Evolutionary conservation across 2,329 filamentous ascomycete genomes (phyloP), one percentile per base, ranked within the genome.

Genomic region (Sphaerulina populicola): DNA sequence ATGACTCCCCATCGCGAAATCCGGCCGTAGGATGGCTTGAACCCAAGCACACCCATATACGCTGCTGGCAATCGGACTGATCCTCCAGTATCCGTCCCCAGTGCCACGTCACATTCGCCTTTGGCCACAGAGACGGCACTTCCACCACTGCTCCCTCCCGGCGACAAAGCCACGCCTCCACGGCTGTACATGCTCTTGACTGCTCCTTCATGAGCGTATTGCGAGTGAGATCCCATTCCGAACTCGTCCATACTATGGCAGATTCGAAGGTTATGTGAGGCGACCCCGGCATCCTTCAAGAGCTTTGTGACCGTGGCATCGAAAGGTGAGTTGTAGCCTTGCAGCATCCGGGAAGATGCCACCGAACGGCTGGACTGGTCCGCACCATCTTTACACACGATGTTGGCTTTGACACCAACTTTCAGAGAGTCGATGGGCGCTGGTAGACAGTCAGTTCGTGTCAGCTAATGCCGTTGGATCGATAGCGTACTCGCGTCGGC

Each of bases 21-120:
- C 71, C 91, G 78, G 12, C 90, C 90, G 65, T 96, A 96, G 27
- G 86, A 93, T 1, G 90, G 90, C 69, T 96, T 95, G 70, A 90
- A 94, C 0, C 90, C 90, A 12, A 91, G 77, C 0, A 83, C 77
- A 3, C 86, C 86, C 7, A 85, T 89, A 66, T 94, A 96, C 1
- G 90, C 87, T 11, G 90, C 90, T 0, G 90, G 90, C 44, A 96
- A 76, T 52, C 90, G 78, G 44, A 96, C 85, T 1, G 87, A 94
- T 11, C 90, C 90, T 57, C 90, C 90, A 0, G 90, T 98, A 66
- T 98, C 93, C 15, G 93, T 97, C 14, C 93, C 93, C 27, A 98
- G 72, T 6, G 89, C 89, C 71, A 75, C 75, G 73, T 77, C 76
- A 58, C 77, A 81, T 62, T 82, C 75, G 4, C 77, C 77, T 0